Percentiles rank a stretch among this genome's conserved stretches.
Evolutionary conservation across 345 rosid species (phyloP).

Genomic region (Viola odorata): DNA sequence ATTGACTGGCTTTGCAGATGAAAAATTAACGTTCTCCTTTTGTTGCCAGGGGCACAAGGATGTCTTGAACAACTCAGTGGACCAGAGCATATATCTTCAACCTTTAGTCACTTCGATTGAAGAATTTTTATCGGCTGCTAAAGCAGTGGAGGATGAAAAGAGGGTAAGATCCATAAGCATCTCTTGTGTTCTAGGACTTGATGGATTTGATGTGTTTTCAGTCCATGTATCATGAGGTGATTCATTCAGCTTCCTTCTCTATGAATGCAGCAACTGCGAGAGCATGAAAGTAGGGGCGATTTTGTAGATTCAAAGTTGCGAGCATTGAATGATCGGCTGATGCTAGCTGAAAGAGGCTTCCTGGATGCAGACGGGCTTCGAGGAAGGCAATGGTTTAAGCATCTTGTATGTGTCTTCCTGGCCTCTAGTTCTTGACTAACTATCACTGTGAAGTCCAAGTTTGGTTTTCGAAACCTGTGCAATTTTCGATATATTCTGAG

Average conservation of each 20-base stretch:
- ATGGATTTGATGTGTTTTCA: background rate
- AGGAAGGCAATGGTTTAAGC: constrained; percentile 87
- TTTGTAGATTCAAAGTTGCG: constrained; percentile 34
- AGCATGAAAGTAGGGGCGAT: constrained; percentile 24
- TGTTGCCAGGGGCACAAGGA: constrained; percentile 44
- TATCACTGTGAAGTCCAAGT: no score
- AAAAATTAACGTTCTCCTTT: background rate
- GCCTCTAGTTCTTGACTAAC: background rate
- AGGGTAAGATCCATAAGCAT: constrained; percentile 30
- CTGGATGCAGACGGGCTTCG: constrained; percentile 68
- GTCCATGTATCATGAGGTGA: background rate
- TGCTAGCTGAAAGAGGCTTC: constrained; percentile 93
- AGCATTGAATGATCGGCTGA: constrained; percentile 71
- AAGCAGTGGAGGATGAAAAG: constrained; percentile 51
- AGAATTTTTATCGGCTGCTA: constrained; percentile 52
- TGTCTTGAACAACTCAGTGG: constrained; percentile 42
- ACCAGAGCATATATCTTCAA: constrained; percentile 36
- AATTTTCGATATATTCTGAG: no score
- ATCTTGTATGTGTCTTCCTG: constrained; percentile 55
- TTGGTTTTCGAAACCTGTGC: no score
- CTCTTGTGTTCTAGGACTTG: background rate
- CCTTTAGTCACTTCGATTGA: constrained; percentile 56
- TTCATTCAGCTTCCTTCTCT: background rate
- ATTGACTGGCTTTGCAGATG: no score
- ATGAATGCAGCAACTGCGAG: constrained; percentile 45